Evolutionary conservation across 495 filamentous ascomycete species (phyloP), one percentile per base, ranked within the genome.

Genomic region (Penicillium parvum): DNA sequence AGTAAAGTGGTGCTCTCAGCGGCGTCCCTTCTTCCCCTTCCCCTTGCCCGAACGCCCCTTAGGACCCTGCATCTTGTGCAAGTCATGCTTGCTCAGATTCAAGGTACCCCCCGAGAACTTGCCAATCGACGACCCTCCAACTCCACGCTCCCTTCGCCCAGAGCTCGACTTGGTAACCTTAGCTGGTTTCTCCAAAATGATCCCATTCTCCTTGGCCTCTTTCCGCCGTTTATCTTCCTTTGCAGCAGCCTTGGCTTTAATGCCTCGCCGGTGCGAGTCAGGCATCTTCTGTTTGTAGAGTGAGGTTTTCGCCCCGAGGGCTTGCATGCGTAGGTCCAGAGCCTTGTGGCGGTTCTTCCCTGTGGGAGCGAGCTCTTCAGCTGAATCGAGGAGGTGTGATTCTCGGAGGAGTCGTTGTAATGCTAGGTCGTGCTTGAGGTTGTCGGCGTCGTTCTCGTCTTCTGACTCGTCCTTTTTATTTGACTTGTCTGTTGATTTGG

Each of bases 381-480:
- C 73, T 0, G 72, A 64, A 11, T 90, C 83, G 39, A 98, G 81
- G 25, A 98, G 83, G 65, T 96, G 91, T 1, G 91, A 96, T 71
- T 98, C 92, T 44, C 81, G 73, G 8, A 98, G 79, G 8, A 98
- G 77, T 11, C 89, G 79, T 55, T 96, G 90, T 14, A 98, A 76
- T 7, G 85, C 90, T 16, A 97, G 78, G 53, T 98, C 92, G 58
- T 96, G 92, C 65, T 91, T 91, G 2, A 96, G 70, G 47, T 87
- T 85, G 10, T 68, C 61, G 6, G 74, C 69, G 53, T 86, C 84
- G 2, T 66, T 63, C 9, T 61, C 55, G 27, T 74, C 70, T 44
- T 77, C 73, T 16, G 70, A 68, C 25, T 75, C 66, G 35, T 78
- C 67, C 15, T 58, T 60, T 44, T 58, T 74, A 10, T 50, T 58